These are phyloP conservation scores for Neopestalotiopsis clavispora DNA, from an alignment of 2,329 filamentous ascomycete genomes.

Conservation along the genomic window DNA sequence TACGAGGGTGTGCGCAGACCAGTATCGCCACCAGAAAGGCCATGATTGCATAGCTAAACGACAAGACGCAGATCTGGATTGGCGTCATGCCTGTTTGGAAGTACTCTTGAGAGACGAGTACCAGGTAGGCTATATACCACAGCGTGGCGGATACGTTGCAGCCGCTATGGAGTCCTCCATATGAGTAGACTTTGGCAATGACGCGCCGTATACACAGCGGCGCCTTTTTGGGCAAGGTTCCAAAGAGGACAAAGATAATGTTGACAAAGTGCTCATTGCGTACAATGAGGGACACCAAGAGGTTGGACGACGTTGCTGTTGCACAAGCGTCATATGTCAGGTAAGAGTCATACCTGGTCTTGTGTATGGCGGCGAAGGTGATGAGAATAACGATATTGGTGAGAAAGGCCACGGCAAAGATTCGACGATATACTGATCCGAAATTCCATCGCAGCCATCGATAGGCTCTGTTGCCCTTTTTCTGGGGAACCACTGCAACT, in stretches of 20 bases:
- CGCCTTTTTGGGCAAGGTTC: conserved; percentile 46
- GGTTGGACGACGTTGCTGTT: conserved; percentile 34
- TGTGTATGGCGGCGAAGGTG: conserved; percentile 18
- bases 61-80: conserved; percentile 19
- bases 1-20: conserved; percentile 53
- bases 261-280: conserved; percentile 55
- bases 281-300: conserved; percentile 47
- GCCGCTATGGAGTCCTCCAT: conserved; percentile 59
- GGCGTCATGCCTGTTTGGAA: not conserved
- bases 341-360: not conserved
- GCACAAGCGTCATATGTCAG: conserved; percentile 19
- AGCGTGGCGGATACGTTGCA: conserved; percentile 51
- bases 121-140: conserved; percentile 49
- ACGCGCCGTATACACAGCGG: conserved; percentile 49
- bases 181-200: conserved; percentile 55
- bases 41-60: conserved; percentile 52
- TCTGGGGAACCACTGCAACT: conserved; percentile 19
- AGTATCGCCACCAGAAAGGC: conserved; percentile 53
- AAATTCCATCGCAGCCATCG: conserved; percentile 35
- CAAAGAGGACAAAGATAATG: conserved; percentile 45
- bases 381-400: conserved; percentile 37
- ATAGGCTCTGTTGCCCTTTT: conserved; percentile 28
- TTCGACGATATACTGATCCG: conserved; percentile 42
- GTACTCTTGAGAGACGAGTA: conserved; percentile 34
- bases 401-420: conserved; percentile 46